A percentile compares a stretch with the other conserved stretches of the same genome.
phyloP scores from a whole-genome alignment of 495 filamentous ascomycete genomes.

The Tuber melanosporum region DNA sequence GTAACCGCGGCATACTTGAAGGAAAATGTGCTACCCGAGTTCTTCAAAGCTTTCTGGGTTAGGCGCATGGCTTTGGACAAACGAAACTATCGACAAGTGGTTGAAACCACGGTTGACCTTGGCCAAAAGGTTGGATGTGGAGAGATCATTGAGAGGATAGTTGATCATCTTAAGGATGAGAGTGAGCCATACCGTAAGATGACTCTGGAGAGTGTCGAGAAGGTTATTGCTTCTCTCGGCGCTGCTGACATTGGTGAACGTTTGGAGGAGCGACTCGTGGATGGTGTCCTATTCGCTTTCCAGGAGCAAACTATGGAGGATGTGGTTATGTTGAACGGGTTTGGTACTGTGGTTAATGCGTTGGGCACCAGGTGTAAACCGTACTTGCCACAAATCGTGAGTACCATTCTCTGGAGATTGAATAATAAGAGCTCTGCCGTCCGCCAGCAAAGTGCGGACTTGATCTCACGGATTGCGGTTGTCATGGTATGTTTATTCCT shows the following conservation, averaged over 20 bases:
- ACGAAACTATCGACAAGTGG: conserved; percentile 92
- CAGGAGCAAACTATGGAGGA: conserved; percentile 98
- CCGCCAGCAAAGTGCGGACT: conserved; percentile 91
- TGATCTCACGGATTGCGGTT: conserved; percentile 93
- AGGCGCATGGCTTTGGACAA: conserved; percentile 94
- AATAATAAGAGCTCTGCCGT: conserved; percentile 97
- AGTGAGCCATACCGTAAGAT: conserved; percentile 98
- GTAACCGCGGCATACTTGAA: conserved; percentile 92
- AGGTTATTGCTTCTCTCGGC: conserved; percentile 84
- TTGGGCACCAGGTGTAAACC: conserved; percentile 90
- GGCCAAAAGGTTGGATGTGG: conserved; percentile 94
- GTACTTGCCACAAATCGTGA: conserved; percentile 92
- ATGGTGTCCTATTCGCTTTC: conserved; percentile 95
- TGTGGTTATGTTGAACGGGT: conserved; percentile 94
- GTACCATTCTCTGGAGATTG: conserved; percentile 91
- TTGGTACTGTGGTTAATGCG: conserved; percentile 95
- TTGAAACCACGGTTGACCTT: conserved; percentile 95
- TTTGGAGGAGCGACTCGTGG: conserved; percentile 85
- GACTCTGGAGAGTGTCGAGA: conserved; percentile 96
- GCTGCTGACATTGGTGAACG: conserved; percentile 90
- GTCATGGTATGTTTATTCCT: conserved; percentile 58
- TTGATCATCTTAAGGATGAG: conserved; percentile 94
- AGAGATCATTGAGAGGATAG: conserved; percentile 88
- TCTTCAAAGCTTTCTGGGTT: conserved; percentile 99
- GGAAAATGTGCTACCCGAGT: conserved; percentile 87